phyloP scores from a whole-genome alignment of 495 filamentous ascomycete genomes.

The Letharia lupina region DNA sequence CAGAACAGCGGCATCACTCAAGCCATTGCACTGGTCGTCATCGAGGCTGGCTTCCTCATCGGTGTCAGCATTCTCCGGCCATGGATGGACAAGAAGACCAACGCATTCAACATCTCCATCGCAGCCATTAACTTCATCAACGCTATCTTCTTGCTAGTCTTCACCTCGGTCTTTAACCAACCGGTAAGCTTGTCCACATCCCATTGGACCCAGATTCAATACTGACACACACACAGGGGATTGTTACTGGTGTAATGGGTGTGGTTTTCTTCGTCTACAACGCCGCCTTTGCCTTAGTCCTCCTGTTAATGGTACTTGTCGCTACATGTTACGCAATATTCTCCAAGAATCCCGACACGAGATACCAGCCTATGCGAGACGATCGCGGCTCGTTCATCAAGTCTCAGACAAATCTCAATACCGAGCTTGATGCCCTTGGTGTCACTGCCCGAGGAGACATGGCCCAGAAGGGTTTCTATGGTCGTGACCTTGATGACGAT shows the following conservation, averaged over 20 bases:
- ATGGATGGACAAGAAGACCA: constrained; percentile 99
- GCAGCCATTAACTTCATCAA: constrained; percentile 85
- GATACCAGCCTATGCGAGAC: constrained; percentile 95
- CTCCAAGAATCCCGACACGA: constrained; percentile 90
- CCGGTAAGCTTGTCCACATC: constrained; percentile 46
- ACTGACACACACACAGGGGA: constrained; percentile 33
- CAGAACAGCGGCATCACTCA: constrained; percentile 69
- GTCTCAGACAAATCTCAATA: constrained; percentile 81
- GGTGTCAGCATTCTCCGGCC: constrained; percentile 71
- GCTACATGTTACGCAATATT: constrained; percentile 74
- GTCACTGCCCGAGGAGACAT: constrained; percentile 81
- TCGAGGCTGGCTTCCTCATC: constrained; percentile 78
- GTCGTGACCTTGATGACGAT: constrained; percentile 68
- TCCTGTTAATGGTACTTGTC: constrained; percentile 80
- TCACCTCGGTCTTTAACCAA: constrained; percentile 76
- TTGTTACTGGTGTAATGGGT: constrained; percentile 89
- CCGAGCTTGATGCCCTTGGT: constrained; percentile 86
- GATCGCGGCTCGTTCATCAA: constrained; percentile 98
- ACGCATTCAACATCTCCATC: constrained; percentile 93
- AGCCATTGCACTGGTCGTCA: constrained; percentile 74
- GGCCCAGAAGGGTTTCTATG: constrained; percentile 60
- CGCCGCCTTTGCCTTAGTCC: constrained; percentile 74
- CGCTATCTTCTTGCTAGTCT: constrained; percentile 74
- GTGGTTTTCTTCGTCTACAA: constrained; percentile 91
- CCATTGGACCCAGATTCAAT: background rate